Conservation (phyloP, 1,139 yeast species). For the Blastobotrys serpentis region DNA sequence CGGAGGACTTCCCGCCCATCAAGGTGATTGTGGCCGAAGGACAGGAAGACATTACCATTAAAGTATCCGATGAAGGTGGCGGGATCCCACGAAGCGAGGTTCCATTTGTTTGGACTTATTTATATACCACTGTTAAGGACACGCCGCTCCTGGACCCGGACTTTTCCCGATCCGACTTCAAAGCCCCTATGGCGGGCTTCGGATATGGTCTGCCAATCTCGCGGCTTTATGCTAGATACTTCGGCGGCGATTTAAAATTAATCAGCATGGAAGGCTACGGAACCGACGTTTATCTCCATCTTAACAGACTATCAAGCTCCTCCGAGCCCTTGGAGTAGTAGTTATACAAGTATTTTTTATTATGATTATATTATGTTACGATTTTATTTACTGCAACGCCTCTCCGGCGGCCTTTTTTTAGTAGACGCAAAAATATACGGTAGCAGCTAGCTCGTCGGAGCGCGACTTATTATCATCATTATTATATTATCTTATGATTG, state of each 20-base stretch:
- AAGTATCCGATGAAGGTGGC: conserved; percentile 92
- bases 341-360: too few species aligned
- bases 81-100: conserved; percentile 85
- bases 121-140: conserved; percentile 81
- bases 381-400: too few species aligned
- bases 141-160: conserved; percentile 70
- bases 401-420: too few species aligned
- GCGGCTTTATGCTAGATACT: conserved; percentile 80
- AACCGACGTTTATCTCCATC: conserved; percentile 84
- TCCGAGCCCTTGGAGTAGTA: conserved; percentile 47
- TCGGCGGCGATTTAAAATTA: conserved; percentile 85
- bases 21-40: conserved; percentile 91
- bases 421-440: too few species aligned
- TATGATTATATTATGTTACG: not conserved
- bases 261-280: conserved; percentile 95
- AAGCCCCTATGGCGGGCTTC: conserved; percentile 93
- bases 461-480: not conserved
- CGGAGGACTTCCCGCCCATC: conserved; percentile 74
- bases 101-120: conserved; percentile 86
- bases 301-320: conserved; percentile 56
- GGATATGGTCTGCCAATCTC: conserved; percentile 91
- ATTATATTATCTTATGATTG: not conserved
- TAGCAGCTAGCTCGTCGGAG: not conserved
- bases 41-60: conserved; percentile 87
- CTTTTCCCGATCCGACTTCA: conserved; percentile 50